Evolutionary conservation across 2,329 filamentous ascomycete species (phyloP).

Genomic region (Zopfia rhizophila): DNA sequence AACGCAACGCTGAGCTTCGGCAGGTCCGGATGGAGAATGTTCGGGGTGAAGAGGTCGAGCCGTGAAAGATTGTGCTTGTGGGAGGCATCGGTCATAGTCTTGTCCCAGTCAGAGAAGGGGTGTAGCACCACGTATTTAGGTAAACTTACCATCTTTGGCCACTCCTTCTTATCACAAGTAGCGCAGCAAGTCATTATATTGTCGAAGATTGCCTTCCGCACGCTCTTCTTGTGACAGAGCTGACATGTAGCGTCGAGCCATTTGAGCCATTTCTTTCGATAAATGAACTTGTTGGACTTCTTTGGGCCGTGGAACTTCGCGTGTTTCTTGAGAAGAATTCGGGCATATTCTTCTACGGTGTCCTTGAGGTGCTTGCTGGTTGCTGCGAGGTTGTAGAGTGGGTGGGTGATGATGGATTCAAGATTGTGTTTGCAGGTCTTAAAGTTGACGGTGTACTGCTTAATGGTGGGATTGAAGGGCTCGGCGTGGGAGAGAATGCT

Average conservation of each 20-base stretch:
- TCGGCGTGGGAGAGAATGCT: constrained; percentile 35
- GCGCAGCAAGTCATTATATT: constrained; percentile 34
- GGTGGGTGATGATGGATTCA: constrained; percentile 15
- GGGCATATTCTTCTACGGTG: constrained; percentile 42
- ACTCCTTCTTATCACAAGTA: constrained; percentile 35
- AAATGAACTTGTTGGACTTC: constrained; percentile 24
- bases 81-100: constrained; percentile 45
- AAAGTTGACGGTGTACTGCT: background rate
- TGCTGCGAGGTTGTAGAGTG: constrained; percentile 36
- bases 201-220: constrained; percentile 37
- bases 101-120: background rate
- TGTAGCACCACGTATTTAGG: background rate
- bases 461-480: constrained; percentile 12
- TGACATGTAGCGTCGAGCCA: constrained; percentile 37
- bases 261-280: constrained; percentile 35
- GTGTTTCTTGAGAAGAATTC: constrained; percentile 36
- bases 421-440: constrained; percentile 2
- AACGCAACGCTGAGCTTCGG: constrained; percentile 31
- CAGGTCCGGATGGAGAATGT: constrained; percentile 34
- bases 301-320: constrained; percentile 28
- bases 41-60: constrained; percentile 47
- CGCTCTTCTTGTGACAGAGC: constrained; percentile 38
- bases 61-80: constrained; percentile 36
- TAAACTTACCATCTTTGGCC: constrained; percentile 40
- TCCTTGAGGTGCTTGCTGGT: constrained; percentile 35